Base-by-base conservation (phyloP, 768 basidiomycete species). In the Plicaturopsis crispa region DNA sequence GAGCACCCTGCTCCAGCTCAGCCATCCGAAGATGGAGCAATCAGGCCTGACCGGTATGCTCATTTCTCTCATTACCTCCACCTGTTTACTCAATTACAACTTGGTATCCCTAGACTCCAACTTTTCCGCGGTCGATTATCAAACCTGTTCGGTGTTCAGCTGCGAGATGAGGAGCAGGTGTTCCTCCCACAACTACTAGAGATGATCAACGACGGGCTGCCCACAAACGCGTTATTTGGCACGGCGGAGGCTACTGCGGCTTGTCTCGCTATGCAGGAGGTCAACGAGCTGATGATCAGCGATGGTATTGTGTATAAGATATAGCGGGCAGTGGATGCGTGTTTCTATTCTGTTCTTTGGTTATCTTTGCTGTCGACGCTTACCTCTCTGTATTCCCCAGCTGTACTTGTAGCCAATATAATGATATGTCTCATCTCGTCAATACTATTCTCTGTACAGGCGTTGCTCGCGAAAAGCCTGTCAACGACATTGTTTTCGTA, bases 231-330 rank as follows among this genome's bases (percentile, higher is more conserved):
- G 13, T 63, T 92, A 26, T 98, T 89, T 57, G 84, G 87, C 3
- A 83, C 79, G 0, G 68, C 71, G 10, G 94, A 98, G 58, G 94
- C 86, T 1, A 78, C 75, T 4, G 66, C 69, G 38, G 78, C 80
- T 17, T 80, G 83, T 41, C 68, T 76, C 46, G 59, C 67, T 24
- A 96, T 98, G 93, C 71, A 73, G 19, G 80, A 82, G 13, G 67
- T 65, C 10, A 80, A 88, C 38, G 84, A 93, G 59, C 66, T 97
- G 45, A 89, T 96, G 86, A 69, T 90, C 50, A 84, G 82, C 46
- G 88, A 86, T 22, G 85, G 82, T 22, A 78, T 88, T 40, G 73
- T 93, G 38, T 93, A 93, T 66, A 89, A 80, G 59, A 76, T 90
- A 40, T 89, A 65, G 61, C 39, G 34, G 35, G n/a, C n/a, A n/a